Conservation (phyloP, 495 filamentous ascomycete species). For the Xylaria scruposa region DNA sequence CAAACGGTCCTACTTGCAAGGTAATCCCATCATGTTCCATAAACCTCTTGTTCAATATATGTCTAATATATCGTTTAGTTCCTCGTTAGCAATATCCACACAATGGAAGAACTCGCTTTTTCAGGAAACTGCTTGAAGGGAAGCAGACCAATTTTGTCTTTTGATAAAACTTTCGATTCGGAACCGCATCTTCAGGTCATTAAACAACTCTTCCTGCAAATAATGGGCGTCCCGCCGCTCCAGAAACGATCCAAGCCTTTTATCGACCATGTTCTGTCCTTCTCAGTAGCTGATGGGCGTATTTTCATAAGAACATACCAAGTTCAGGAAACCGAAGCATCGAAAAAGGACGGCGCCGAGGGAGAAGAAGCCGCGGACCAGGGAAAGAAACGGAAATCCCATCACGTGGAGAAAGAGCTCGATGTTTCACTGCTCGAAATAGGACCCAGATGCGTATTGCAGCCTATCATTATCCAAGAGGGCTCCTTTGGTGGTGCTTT, state of each 20-base stretch:
- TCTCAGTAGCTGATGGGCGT: constrained; percentile 92
- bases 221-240: constrained; percentile 91
- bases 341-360: constrained; percentile 41
- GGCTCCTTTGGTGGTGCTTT: constrained; percentile 95
- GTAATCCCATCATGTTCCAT: background rate
- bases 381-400: constrained; percentile 34
- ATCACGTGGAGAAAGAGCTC: constrained; percentile 63
- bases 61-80: constrained; percentile 24
- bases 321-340: constrained; percentile 76
- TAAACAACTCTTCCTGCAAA: constrained; percentile 86
- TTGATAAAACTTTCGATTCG: constrained; percentile 83
- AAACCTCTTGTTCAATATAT: background rate
- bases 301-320: constrained; percentile 98
- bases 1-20: constrained; percentile 81
- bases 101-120: constrained; percentile 80
- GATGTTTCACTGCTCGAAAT: constrained; percentile 90
- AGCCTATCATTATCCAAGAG: constrained; percentile 95
- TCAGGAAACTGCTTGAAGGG: constrained; percentile 96
- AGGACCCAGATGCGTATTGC: constrained; percentile 91
- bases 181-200: constrained; percentile 73
- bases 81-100: constrained; percentile 57
- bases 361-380: constrained; percentile 38
- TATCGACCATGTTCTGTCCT: constrained; percentile 90
- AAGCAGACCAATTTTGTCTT: constrained; percentile 91
- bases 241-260: constrained; percentile 93